Conservation (phyloP, 2,329 filamentous ascomycete species). For the Colletotrichum acutatum region DNA sequence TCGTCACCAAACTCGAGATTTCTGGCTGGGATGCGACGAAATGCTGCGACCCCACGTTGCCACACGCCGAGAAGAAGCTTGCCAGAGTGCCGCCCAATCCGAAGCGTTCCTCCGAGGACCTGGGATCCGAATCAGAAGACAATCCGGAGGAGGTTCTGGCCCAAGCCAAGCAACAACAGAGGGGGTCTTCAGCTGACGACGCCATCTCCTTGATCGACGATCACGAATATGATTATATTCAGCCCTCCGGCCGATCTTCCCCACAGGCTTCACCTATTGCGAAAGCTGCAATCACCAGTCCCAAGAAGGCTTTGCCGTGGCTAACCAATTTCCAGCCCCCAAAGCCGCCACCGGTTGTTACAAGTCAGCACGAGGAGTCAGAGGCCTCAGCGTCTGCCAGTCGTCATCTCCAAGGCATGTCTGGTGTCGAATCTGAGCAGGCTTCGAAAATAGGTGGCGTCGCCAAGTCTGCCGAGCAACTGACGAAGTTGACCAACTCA, state of each 20-base stretch:
- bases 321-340: background rate
- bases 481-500: background rate
- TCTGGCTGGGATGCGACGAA: conserved; percentile 11
- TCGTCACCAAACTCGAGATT: background rate
- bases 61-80: background rate
- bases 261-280: background rate
- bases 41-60: conserved; percentile 9
- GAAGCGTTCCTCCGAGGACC: background rate
- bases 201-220: background rate
- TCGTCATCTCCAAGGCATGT: background rate
- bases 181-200: too few relatives aligned
- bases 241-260: background rate
- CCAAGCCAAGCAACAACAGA: background rate
- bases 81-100: too few relatives aligned
- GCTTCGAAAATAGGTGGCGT: background rate
- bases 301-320: background rate
- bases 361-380: background rate
- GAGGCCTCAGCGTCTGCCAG: background rate
- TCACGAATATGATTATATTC: too few relatives aligned
- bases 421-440: background rate
- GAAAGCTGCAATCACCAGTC: background rate
- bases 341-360: background rate
- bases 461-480: background rate
- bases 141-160: background rate
- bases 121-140: background rate